Evolutionary conservation across 208 protist species (phyloP), one percentile per base, ranked within the genome.

Genomic region (Trypanosoma caninum): DNA sequence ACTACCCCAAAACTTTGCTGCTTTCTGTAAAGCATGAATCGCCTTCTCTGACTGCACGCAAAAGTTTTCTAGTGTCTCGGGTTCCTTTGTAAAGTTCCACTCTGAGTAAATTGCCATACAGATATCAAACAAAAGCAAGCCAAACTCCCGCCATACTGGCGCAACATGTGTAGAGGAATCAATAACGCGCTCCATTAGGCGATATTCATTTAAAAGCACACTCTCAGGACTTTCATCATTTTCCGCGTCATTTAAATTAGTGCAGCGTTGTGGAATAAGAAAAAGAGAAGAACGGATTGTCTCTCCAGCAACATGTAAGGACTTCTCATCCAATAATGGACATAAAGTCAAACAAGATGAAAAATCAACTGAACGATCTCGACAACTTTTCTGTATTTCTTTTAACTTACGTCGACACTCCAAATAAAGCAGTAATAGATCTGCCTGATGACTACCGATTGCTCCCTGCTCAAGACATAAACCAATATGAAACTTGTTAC

Each of bases 111-210:
- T 95, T 16, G 88, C 84, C 65, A 89, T 69, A 54, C 88, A 92
- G 0, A 95, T 65, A 48, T 95, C 88, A 52, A 95, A 95, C 10
- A 95, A 70, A 16, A 92, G 58, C 16, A 92, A 72, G 16, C 84
- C 84, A 59, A 95, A 92, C 73, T 95, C 88, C 22, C 84, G 73
- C 88, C 88, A 95, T 27, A 87, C 74, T 13, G 87, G 78, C 2
- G 87, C 75, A 14, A 84, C 54, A 37, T 71, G 61, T 34, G 57
- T 51, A 22, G 80, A 77, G 27, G 77, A 62, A 5, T 66, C 62
- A 42, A 95, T 80, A 61, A 78, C 73, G 61, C 89, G 80, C 69
- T 95, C 88, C 18, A 92, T 65, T 34, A 87, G 65, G 73, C 79
- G 84, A 63, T 95, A 95, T 73, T 95, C 88, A 25, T 61, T 46